phyloP scores from a whole-genome alignment of 371 early-diverging fungal genomes.

The Mortierella sp. region DNA sequence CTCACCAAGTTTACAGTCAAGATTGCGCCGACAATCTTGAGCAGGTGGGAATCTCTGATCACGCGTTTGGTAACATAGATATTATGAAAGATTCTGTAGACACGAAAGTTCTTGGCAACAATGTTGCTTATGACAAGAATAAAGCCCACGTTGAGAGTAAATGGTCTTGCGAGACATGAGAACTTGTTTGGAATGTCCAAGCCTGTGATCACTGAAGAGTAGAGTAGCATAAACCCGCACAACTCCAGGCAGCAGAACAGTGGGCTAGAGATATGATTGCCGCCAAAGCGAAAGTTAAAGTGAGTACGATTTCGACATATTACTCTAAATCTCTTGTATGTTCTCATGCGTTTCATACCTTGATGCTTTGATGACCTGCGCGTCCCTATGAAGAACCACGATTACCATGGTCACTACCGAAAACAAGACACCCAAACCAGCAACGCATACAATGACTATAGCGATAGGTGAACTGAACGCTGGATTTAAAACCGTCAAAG shows the following conservation, averaged over 20 bases:
- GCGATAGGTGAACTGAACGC: conserved; percentile 60
- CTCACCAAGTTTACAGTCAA: conserved; percentile 65
- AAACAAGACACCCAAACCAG: conserved; percentile 60
- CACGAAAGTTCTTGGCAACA: conserved; percentile 74
- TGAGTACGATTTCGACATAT: neutral
- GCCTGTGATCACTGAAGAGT: conserved; percentile 63
- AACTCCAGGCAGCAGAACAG: conserved; percentile 71
- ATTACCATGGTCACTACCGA: conserved; percentile 62
- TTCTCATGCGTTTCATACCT: conserved; percentile 20
- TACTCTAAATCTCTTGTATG: too few species aligned
- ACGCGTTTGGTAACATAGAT: conserved; percentile 72
- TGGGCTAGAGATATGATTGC: conserved; percentile 45
- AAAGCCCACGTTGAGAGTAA: conserved; percentile 68
- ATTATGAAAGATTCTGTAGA: conserved; percentile 73
- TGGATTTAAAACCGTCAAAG: conserved; percentile 64
- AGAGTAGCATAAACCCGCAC: conserved; percentile 66
- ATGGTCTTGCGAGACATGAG: conserved; percentile 61
- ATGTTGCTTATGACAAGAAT: conserved; percentile 70
- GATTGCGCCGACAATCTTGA: conserved; percentile 62
- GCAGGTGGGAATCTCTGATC: conserved; percentile 66
- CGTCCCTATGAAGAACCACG: conserved; percentile 60
- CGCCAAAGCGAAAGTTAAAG: neutral
- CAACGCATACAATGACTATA: conserved; percentile 55
- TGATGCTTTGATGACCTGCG: conserved; percentile 70
- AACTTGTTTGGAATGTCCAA: conserved; percentile 62